A percentile compares a stretch with the other conserved stretches of the same genome.
Evolutionary conservation across 306 rosid species (phyloP).

Genomic region (Casuarina glauca): DNA sequence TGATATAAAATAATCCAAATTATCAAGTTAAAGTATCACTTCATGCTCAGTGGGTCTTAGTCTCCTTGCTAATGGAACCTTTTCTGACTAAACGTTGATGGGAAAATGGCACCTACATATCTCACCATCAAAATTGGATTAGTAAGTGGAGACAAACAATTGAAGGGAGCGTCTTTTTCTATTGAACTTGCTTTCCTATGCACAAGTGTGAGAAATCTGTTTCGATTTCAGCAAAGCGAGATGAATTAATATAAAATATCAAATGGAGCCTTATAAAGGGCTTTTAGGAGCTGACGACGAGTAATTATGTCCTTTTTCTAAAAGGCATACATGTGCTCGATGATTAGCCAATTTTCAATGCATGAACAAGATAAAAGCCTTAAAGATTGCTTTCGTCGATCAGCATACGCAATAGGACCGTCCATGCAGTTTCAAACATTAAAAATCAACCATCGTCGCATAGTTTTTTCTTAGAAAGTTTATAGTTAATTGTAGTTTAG

Average conservation of each 20-base stretch:
- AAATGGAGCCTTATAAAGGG: conserved; percentile 12
- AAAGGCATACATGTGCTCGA: too few relatives aligned
- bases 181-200: not conserved
- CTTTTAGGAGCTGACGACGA: conserved; percentile 4
- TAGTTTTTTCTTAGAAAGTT: too few relatives aligned
- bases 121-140: conserved; percentile 16
- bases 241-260: conserved; percentile 11
- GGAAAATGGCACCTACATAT: conserved; percentile 32
- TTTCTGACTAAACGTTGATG: conserved; percentile 45
- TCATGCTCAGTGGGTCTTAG: too few relatives aligned
- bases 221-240: not conserved
- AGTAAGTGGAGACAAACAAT: conserved; percentile 13
- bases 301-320: not conserved
- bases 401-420: too few relatives aligned
- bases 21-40: too few relatives aligned
- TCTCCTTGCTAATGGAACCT: conserved; percentile 1
- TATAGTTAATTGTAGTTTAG: too few relatives aligned
- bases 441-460: too few relatives aligned
- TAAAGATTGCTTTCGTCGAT: too few relatives aligned
- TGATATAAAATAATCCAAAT: too few relatives aligned
- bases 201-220: not conserved
- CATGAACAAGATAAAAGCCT: too few relatives aligned
- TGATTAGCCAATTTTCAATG: too few relatives aligned
- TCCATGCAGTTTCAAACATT: too few relatives aligned
- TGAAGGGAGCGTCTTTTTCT: not conserved